phyloP scores from a whole-genome alignment of 192 early-diverging fungal genomes.

The Coemansia javaensis region DNA sequence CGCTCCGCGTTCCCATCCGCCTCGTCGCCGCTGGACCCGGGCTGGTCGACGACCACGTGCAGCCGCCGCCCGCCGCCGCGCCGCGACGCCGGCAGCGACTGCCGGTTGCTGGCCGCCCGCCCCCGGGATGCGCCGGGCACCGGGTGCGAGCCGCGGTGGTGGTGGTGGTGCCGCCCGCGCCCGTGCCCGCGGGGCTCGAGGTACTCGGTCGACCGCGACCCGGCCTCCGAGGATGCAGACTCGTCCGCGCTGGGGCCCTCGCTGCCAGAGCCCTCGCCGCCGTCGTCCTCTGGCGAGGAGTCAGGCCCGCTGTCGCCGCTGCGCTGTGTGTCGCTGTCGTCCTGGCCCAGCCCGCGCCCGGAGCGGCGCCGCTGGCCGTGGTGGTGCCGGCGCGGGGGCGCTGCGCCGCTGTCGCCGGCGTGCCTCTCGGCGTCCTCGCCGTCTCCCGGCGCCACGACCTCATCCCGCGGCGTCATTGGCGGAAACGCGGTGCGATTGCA shows the following conservation, averaged over 20 bases:
- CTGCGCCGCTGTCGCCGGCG: neutral
- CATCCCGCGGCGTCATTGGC: too few relatives aligned
- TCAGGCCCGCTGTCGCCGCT: too few relatives aligned
- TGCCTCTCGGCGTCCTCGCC: too few relatives aligned
- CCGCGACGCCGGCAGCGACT: conserved; percentile 21
- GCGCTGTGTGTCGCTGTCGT: too few relatives aligned
- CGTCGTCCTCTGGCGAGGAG: too few relatives aligned
- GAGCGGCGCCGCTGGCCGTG: conserved; percentile 1
- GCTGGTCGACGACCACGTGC: conserved; percentile 18
- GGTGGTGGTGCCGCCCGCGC: conserved; percentile 23
- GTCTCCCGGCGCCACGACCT: too few relatives aligned
- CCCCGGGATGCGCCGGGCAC: neutral
- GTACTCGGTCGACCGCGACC: conserved; percentile 29
- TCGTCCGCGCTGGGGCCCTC: conserved; percentile 36
- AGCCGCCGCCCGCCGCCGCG: conserved; percentile 21
- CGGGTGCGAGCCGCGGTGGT: conserved; percentile 28
- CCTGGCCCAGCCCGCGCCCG: too few relatives aligned
- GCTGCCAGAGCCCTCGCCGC: neutral
- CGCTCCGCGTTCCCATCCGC: conserved; percentile 6
- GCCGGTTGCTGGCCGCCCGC: conserved; percentile 10
- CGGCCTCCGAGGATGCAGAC: conserved; percentile 40
- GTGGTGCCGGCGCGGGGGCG: neutral
- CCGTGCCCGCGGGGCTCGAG: conserved; percentile 9
- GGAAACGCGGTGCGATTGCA: too few relatives aligned
- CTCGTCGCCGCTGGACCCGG: conserved; percentile 6